Conservation (phyloP, 2,329 filamentous ascomycete genomes). For the Arthrobotrys entomopaga region DNA sequence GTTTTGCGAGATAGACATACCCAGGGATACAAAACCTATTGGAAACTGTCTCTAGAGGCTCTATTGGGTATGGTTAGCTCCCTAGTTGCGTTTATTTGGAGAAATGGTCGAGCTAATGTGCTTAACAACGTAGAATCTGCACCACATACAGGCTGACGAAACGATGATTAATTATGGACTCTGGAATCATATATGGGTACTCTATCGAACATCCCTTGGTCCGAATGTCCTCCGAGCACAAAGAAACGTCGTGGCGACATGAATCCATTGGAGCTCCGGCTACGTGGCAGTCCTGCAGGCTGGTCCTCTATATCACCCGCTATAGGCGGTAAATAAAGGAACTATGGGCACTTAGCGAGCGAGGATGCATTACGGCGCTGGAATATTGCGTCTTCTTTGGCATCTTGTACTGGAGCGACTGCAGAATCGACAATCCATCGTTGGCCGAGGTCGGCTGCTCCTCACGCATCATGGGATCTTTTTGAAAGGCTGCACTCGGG, state of each 20-base stretch:
- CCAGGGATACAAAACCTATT: neutral
- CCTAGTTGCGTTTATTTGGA: neutral
- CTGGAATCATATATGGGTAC: too few species aligned
- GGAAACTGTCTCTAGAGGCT: neutral
- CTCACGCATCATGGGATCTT: too few species aligned
- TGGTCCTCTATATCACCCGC: neutral
- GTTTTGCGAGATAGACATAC: neutral
- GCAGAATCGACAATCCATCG: too few species aligned
- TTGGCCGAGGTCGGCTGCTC: too few species aligned
- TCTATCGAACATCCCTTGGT: too few species aligned
- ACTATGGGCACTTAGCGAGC: too few species aligned
- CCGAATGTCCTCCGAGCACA: too few species aligned
- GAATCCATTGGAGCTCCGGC: too few species aligned
- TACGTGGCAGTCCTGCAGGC: neutral
- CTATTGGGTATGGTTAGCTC: neutral
- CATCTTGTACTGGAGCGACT: too few species aligned
- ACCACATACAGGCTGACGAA: too few species aligned
- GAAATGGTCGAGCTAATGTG: neutral
- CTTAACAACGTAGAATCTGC: neutral
- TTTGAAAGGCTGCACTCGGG: neutral
- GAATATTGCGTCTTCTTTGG: conserved; percentile 2
- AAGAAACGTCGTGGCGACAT: too few species aligned
- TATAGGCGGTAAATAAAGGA: neutral
- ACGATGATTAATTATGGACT: too few species aligned
- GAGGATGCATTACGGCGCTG: conserved; percentile 2